Conservation (phyloP, 805 yeast genomes). For the Barnettozyma populi region DNA sequence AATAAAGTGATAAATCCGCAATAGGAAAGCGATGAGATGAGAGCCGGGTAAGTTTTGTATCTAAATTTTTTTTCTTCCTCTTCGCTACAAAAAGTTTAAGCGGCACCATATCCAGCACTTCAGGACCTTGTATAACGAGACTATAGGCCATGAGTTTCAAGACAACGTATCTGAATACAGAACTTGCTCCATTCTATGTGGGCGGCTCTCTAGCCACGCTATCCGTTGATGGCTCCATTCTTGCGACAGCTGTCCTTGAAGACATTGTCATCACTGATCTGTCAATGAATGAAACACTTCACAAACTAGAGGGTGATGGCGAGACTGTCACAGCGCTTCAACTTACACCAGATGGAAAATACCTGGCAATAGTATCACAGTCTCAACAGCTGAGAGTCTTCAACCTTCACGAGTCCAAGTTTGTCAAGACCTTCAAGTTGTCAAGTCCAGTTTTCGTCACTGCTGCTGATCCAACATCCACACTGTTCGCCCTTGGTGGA, state of each 20-base stretch:
- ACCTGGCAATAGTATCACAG: slow-evolving; percentile 70
- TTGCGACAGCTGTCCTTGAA: slow-evolving; percentile 80
- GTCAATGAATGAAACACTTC: slow-evolving; percentile 48
- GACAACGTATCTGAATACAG: slow-evolving; percentile 31
- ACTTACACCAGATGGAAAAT: slow-evolving; percentile 69
- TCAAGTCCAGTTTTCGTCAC: slow-evolving; percentile 81
- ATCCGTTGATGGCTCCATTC: slow-evolving; percentile 50
- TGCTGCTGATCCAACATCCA: slow-evolving; percentile 71
- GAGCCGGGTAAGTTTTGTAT: background rate
- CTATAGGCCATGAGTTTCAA: slow-evolving; percentile 17
- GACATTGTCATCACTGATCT: slow-evolving; percentile 68
- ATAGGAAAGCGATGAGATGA: background rate
- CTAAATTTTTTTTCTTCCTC: background rate
- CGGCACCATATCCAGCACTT: background rate
- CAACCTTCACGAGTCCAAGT: slow-evolving; percentile 28
- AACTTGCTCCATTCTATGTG: slow-evolving; percentile 75
- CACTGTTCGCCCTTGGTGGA: slow-evolving; percentile 88
- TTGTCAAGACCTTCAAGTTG: slow-evolving; percentile 50
- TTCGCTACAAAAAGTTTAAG: background rate
- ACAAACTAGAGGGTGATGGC: slow-evolving; percentile 71
- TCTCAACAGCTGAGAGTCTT: slow-evolving; percentile 76
- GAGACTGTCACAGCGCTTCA: slow-evolving; percentile 77
- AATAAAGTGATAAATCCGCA: background rate
- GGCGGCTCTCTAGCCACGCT: slow-evolving; percentile 78
- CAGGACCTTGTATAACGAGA: background rate